Evolutionary conservation across 164 flowering plant species (phyloP).

Genomic region (Nymphaea thermarum): DNA sequence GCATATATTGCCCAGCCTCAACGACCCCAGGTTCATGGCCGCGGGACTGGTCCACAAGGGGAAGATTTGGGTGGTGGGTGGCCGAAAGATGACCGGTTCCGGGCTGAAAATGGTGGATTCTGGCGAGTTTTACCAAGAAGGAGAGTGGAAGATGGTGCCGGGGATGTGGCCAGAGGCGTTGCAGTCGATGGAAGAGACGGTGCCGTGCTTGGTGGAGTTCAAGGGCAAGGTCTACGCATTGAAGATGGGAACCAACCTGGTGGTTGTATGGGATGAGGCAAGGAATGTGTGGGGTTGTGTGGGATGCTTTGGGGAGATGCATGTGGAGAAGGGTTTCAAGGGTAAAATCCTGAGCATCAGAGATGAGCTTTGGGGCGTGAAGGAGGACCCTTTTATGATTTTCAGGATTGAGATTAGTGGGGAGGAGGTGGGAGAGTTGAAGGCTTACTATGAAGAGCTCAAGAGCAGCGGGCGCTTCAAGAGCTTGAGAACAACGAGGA

Average conservation of each 20-base stretch:
- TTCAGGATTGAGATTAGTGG: not conserved
- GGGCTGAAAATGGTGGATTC: not conserved
- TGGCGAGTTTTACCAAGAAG: not conserved
- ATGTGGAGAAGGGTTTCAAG: not conserved
- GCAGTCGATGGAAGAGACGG: not conserved
- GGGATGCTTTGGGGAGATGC: not conserved
- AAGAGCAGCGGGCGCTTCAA: too few species aligned
- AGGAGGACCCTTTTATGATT: not conserved
- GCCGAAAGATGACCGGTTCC: not conserved
- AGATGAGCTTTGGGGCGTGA: not conserved
- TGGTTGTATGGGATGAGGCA: not conserved
- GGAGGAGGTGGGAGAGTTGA: not conserved
- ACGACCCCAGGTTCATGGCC: not conserved
- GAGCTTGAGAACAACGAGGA: too few species aligned
- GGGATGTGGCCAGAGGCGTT: not conserved
- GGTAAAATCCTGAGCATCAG: not conserved
- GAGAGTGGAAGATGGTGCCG: not conserved
- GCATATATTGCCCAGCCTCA: too few species aligned
- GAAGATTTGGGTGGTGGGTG: not conserved
- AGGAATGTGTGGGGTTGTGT: not conserved
- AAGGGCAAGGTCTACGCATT: not conserved
- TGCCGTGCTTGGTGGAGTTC: not conserved
- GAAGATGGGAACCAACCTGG: not conserved
- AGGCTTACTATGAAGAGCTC: too few species aligned
- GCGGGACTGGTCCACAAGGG: not conserved